Percentiles rank a stretch among this genome's conserved stretches.
These are phyloP conservation scores for Fusarium sp. DNA, from an alignment of 2,329 filamentous ascomycete species.

Conservation along the genomic window DNA sequence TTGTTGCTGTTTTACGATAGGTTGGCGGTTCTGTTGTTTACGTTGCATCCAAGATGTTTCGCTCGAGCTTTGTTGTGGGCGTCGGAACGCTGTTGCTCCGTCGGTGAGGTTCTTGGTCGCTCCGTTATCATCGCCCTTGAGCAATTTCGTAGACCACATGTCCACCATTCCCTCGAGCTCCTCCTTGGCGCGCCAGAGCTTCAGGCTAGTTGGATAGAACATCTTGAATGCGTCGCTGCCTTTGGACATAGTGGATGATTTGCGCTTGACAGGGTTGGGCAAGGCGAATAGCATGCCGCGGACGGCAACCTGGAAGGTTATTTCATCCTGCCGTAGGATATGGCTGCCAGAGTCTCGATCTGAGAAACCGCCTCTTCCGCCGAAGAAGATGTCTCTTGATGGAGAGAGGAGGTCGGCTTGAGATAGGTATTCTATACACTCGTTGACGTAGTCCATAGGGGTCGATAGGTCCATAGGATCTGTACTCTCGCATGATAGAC, in stretches of 20 bases:
- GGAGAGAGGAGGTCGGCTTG: constrained; percentile 88
- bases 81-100: constrained; percentile 65
- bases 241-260: constrained; percentile 61
- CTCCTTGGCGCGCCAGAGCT: constrained; percentile 86
- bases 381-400: constrained; percentile 78
- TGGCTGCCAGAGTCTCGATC: constrained; percentile 76
- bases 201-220: constrained; percentile 90
- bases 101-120: constrained; percentile 59
- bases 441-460: constrained; percentile 83
- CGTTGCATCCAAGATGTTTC: constrained; percentile 56
- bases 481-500: constrained; percentile 80
- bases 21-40: constrained; percentile 49
- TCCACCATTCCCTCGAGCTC: constrained; percentile 84
- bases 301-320: constrained; percentile 92
- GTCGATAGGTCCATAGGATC: constrained; percentile 66
- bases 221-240: constrained; percentile 82
- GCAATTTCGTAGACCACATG: constrained; percentile 74
- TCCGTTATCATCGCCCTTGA: constrained; percentile 66
- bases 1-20: constrained; percentile 28
- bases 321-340: constrained; percentile 89
- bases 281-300: constrained; percentile 88
- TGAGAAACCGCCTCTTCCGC: constrained; percentile 68
- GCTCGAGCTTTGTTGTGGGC: constrained; percentile 53
- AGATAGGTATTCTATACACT: constrained; percentile 89
- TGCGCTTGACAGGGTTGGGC: constrained; percentile 87